These are phyloP conservation scores for Pyrrhoderma noxium DNA, from an alignment of 1,284 basidiomycete genomes.

Conservation along the genomic window DNA sequence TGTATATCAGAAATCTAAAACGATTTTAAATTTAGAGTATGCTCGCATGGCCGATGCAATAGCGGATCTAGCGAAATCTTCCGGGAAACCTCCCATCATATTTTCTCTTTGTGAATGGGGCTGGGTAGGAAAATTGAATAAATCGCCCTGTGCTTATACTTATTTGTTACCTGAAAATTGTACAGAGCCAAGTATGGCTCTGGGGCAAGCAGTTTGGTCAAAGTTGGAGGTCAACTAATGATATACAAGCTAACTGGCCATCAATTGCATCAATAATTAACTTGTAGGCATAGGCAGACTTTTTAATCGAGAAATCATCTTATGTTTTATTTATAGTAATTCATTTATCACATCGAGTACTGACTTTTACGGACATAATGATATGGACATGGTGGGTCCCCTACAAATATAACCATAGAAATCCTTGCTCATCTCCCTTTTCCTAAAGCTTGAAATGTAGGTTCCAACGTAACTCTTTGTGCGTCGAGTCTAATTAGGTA, in stretches of 20 bases:
- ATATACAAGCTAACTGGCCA: slow-evolving; percentile 37
- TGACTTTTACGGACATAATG: slow-evolving; percentile 56
- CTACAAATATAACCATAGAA: background rate
- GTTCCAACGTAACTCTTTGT: slow-evolving; percentile 17
- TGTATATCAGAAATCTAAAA: background rate
- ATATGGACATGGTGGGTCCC: slow-evolving; percentile 48
- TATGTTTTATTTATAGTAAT: slow-evolving; percentile 29
- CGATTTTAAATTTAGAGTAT: slow-evolving; percentile 31
- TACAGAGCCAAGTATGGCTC: slow-evolving; percentile 50
- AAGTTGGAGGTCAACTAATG: slow-evolving; percentile 51
- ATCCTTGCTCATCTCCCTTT: slow-evolving; percentile 8
- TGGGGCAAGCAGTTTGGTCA: slow-evolving; percentile 50
- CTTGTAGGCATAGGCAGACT: slow-evolving; percentile 25
- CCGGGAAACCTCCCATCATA: slow-evolving; percentile 36
- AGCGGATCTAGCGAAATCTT: slow-evolving; percentile 30
- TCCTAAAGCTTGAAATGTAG: slow-evolving; percentile 45
- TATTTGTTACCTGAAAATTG: background rate
- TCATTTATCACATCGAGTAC: slow-evolving; percentile 44
- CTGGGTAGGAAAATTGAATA: slow-evolving; percentile 31
- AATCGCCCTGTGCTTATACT: background rate
- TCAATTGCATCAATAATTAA: slow-evolving; percentile 37
- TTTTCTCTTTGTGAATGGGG: slow-evolving; percentile 51
- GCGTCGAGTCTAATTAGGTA: background rate
- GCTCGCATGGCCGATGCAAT: slow-evolving; percentile 44
- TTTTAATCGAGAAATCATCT: slow-evolving; percentile 36